Conservation (phyloP, 371 early-diverging fungal species). For the Nematocida ausubeli region DNA sequence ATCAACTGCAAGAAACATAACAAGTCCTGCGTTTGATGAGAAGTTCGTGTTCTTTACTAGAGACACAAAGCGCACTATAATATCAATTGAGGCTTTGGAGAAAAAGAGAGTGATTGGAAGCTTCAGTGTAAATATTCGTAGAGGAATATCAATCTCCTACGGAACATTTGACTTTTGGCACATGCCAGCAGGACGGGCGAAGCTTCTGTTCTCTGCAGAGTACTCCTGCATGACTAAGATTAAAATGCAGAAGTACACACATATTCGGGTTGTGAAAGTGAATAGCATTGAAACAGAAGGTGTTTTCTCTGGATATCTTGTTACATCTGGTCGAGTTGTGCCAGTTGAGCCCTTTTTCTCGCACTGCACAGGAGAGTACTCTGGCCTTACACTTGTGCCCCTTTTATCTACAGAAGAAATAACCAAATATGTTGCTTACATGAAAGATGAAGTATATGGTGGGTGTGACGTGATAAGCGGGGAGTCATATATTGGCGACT, state of each 20-base stretch:
- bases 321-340: conserved; percentile 38
- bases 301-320: conserved; percentile 37
- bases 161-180: conserved; percentile 54
- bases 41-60: conserved; percentile 62
- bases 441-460: conserved; percentile 38
- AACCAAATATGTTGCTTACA: conserved; percentile 29
- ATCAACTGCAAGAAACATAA: conserved; percentile 57
- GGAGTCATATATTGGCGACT: conserved; percentile 25
- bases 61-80: conserved; percentile 51
- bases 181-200: conserved; percentile 31
- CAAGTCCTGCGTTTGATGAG: conserved; percentile 64
- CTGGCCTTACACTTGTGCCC: conserved; percentile 23
- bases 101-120: conserved; percentile 18
- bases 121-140: conserved; percentile 39
- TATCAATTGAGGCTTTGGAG: conserved; percentile 31
- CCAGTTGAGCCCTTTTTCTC: conserved; percentile 29
- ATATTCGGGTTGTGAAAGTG: conserved; percentile 15
- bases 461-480: conserved; percentile 43
- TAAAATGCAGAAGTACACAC: conserved; percentile 36
- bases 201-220: conserved; percentile 53
- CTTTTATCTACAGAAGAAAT: conserved; percentile 16
- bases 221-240: conserved; percentile 37
- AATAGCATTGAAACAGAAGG: conserved; percentile 10
- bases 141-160: conserved; percentile 48
- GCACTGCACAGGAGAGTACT: conserved; percentile 5